Base-by-base conservation (phyloP, 139 green algal genomes). In the Tetratostichococcus sp. region DNA sequence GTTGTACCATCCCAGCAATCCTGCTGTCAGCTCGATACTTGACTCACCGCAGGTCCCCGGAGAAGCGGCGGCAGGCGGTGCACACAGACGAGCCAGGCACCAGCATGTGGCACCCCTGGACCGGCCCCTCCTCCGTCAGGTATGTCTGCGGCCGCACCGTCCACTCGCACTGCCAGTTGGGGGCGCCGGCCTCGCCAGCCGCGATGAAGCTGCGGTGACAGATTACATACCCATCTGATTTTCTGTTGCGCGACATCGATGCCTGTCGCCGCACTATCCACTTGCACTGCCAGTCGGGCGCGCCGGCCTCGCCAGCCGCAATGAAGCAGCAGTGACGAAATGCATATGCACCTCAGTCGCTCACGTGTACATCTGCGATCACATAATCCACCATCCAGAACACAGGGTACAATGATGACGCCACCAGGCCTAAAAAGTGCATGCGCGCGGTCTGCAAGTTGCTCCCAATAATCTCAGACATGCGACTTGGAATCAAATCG, bases 21-120 rank as follows among this genome's bases (percentile, higher is more conserved):
- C n/a, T n/a, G n/a, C n/a, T n/a, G n/a, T n/a, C n/a, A n/a, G n/a
- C n/a, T n/a, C n/a, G 39, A 50, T 6, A 11, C 8, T 11, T 6
- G 50, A 8, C 11, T 8, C 50, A 62, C 50, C 50, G 11, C 14
- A 62, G 50, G 50, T 62, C 50, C 11, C 50, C 50, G 50, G 50
- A 62, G 50, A 62, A 62, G 50, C 50, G 50, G 50, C 50, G 50
- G 50, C 50, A 62, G 50, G 50, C 50, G 50, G 50, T 62, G 50
- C 50, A 62, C 11, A 62, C 19, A 17, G 50, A 62, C 11, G 50
- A 62, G 50, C 50, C 50, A 23, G 50, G 50, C 50, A 62, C 50
- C 50, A 62, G 50, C 50, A 62, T 62, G 50, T 62, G 50, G 50
- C 50, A 62, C 11, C 50, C 50, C 50, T 62, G 50, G 11, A 62